These are phyloP conservation scores for Flaveria robusta DNA, from an alignment of 129 eudicot species.

Conservation along the genomic window DNA sequence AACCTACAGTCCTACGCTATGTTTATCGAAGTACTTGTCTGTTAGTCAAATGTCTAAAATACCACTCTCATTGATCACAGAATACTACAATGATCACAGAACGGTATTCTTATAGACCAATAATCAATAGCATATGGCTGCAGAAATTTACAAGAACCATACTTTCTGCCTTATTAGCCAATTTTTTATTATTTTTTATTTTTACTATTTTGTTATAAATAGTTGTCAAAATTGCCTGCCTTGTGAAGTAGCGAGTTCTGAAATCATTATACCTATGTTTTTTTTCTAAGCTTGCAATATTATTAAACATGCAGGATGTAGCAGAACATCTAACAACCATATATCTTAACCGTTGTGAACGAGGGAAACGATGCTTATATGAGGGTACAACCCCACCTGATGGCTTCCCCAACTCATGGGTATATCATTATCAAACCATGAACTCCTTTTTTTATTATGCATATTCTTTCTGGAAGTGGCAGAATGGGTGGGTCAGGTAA, in stretches of 20 bases:
- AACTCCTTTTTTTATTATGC: background rate
- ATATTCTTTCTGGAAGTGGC: background rate
- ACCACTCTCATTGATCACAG: background rate
- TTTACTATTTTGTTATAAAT: background rate
- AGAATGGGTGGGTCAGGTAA: background rate
- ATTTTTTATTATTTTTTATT: background rate
- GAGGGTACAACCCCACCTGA: slow-evolving; percentile 96
- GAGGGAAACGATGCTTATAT: slow-evolving; percentile 91
- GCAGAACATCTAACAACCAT: slow-evolving; percentile 94
- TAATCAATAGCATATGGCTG: background rate
- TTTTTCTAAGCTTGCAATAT: slow-evolving; percentile 11
- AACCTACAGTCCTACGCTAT: slow-evolving; percentile 1
- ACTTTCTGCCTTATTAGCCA: slow-evolving; percentile 6
- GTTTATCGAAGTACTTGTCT: background rate
- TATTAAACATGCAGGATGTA: slow-evolving; percentile 60
- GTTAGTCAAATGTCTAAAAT: slow-evolving; percentile 1
- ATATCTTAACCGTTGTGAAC: slow-evolving; percentile 81
- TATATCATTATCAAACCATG: slow-evolving; percentile 24
- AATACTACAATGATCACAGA: no score
- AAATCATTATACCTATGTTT: background rate
- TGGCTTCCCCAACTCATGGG: slow-evolving; percentile 98
- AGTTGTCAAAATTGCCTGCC: background rate
- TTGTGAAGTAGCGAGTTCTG: background rate
- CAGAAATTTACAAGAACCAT: background rate
- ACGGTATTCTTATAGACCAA: background rate